Percentiles rank a stretch among this genome's conserved stretches.
phyloP scores from a whole-genome alignment of 2,329 filamentous ascomycete species.

The Lithohypha guttulata region DNA sequence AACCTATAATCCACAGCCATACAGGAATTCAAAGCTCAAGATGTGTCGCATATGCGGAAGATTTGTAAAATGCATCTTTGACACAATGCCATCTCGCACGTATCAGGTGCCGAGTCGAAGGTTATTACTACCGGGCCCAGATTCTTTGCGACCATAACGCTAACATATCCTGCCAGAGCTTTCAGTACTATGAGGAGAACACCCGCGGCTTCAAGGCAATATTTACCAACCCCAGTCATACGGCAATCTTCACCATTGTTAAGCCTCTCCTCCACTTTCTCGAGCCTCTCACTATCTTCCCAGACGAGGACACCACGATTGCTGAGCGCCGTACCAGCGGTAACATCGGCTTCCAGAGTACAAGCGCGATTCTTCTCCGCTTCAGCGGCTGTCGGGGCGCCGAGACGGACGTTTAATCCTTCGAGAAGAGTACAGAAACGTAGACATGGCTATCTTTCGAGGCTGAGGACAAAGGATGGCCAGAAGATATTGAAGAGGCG shows the following conservation, averaged over 20 bases:
- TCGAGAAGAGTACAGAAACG: slow-evolving; percentile 51
- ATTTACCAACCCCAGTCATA: neutral
- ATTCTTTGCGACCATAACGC: slow-evolving; percentile 4
- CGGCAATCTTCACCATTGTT: slow-evolving; percentile 8
- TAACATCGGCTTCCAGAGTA: slow-evolving; percentile 6
- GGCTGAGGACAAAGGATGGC: slow-evolving; percentile 44
- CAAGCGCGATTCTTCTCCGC: slow-evolving; percentile 30
- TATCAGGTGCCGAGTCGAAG: slow-evolving; percentile 16
- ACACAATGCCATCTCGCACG: slow-evolving; percentile 21
- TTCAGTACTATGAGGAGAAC: slow-evolving; percentile 17
- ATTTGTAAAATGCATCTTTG: slow-evolving; percentile 22
- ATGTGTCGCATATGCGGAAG: slow-evolving; percentile 23
- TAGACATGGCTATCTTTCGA: slow-evolving; percentile 48
- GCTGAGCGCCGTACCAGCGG: neutral
- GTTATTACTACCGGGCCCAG: slow-evolving; percentile 6
- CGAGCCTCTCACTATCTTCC: slow-evolving; percentile 1
- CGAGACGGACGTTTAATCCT: slow-evolving; percentile 48
- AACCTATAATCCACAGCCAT: too few relatives aligned
- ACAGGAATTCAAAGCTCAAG: too few relatives aligned
- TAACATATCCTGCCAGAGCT: slow-evolving; percentile 10
- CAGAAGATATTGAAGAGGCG: slow-evolving; percentile 44
- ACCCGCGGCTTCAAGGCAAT: slow-evolving; percentile 2
- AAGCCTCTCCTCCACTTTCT: slow-evolving; percentile 13
- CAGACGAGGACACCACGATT: slow-evolving; percentile 8
- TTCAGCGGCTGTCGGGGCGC: slow-evolving; percentile 32